Percentiles rank a stretch among this genome's conserved stretches.
phyloP scores from a whole-genome alignment of 768 basidiomycete species.

The Kwoniella shandongensis region DNA sequence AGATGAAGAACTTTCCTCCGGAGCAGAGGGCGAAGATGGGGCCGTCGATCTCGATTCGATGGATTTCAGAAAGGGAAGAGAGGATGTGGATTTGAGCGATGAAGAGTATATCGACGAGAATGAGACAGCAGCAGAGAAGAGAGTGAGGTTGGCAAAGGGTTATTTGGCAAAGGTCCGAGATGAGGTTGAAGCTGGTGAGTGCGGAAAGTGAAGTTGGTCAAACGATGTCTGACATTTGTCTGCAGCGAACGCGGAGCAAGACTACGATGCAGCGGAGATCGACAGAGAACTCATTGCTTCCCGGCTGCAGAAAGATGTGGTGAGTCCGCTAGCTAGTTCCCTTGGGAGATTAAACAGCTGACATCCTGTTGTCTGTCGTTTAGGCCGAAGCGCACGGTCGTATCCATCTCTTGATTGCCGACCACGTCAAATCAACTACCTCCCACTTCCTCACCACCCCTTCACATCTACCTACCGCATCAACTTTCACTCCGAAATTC shows the following conservation, averaged over 20 bases:
- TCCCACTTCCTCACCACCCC: conserved; percentile 57
- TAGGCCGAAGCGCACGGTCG: conserved; percentile 45
- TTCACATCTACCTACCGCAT: conserved; percentile 66
- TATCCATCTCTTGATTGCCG: conserved; percentile 40
- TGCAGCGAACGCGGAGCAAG: conserved; percentile 68
- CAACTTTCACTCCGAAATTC: conserved; percentile 69
- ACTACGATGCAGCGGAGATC: conserved; percentile 92
- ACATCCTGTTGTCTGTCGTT: not conserved
- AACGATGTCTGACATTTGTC: not conserved
- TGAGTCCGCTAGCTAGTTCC: conserved; percentile 39
- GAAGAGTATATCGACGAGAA: conserved; percentile 71
- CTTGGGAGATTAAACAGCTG: not conserved
- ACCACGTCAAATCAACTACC: conserved; percentile 17
- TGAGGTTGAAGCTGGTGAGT: conserved; percentile 61
- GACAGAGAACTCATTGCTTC: conserved; percentile 90
- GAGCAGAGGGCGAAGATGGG: conserved; percentile 41
- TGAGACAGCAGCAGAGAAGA: conserved; percentile 91
- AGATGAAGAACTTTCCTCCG: conserved; percentile 44
- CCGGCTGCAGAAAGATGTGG: conserved; percentile 85
- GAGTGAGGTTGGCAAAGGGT: conserved; percentile 82
- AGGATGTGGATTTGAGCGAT: conserved; percentile 64
- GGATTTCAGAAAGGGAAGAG: conserved; percentile 64
- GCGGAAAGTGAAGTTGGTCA: not conserved
- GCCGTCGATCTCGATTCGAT: conserved; percentile 63
- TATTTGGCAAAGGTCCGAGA: conserved; percentile 84